Base-by-base conservation (phyloP, 1,139 yeast species). In the Kodamaea derodonti region DNA sequence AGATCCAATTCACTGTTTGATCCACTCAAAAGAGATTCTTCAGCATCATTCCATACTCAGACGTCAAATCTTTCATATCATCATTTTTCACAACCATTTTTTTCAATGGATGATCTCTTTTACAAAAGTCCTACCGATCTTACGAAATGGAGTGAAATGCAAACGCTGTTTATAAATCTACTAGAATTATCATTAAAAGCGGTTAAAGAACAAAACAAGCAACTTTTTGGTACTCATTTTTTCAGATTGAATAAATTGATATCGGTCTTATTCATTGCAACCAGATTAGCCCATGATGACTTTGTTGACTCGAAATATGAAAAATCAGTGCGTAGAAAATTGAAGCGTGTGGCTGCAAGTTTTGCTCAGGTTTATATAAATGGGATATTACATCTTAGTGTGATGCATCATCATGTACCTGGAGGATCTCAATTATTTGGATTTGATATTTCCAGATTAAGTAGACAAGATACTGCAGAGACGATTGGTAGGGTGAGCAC, bases 331-430 rank as follows among this genome's bases (percentile, higher is more conserved):
- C 65, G 73, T 39, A 60, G 67, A 35, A 62, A 73, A 30, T 54
- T 81, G 42, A 74, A 67, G 46, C 66, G 71, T 38, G 60, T 81
- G 17, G 71, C 79, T 1, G 54, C 69, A 4, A 62, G 80, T 2
- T 69, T 77, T 41, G 71, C 84, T 3, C 81, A 78, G 43, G 65
- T 82, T 31, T 77, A 77, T 42, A 72, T 80, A 33, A 77, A 77
- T 48, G 80, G 84, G 12, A 62, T 72, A 27, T 51, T 80, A 12
- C 79, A 72, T 51, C 57, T 80, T 36, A 63, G 70, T 35, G 62
- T 63, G 15, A 57, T 67, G 55, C 66, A 65, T 38, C 51, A 63
- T 41, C 46, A 56, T 6, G 17, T 25, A 8, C 15, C 14, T 5
- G 28, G 28, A 13, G 28, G 14, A 13, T 11, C 12, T 4, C 62